Evolutionary conservation across 768 basidiomycete species (phyloP), one percentile per base, ranked within the genome.

Genomic region (Pisolithus sp.): DNA sequence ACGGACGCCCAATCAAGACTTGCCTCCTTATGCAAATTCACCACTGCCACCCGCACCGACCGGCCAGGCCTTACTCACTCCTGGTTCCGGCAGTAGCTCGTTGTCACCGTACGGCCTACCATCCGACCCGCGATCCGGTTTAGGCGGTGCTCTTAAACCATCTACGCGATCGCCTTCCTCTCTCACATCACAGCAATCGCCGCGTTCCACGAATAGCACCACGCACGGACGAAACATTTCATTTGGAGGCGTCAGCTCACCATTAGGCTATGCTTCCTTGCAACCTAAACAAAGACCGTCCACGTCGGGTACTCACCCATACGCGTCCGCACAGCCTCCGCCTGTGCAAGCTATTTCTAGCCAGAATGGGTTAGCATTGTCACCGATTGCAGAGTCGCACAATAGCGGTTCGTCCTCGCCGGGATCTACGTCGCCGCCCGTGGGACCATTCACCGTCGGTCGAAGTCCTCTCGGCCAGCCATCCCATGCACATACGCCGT

Each of bases 301-400:
- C 7, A 72, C 75, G 3, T 73, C 73, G 13, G 64, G 67, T 2
- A 62, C 67, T 7, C 85, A 87, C 59, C 83, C 83, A 0, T 88
- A 86, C 53, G 79, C 82, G 0, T 78, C 71, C 21, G 73, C 76
- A 48, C 79, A 80, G 60, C 64, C 79, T 5, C 65, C 62, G 2
- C 69, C 69, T 26, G 60, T 74, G 15, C 70, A 74, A 46, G 64
- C 69, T 6, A 67, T 72, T 20, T 51, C 55, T 40, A 53, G 61
- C 28, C 67, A 60, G 52, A 60, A 60, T 48, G 59, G 66, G 1
- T 64, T 71, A 5, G 77, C 75, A 30, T 76, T 91, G 44, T 89
- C 89, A 1, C 89, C 88, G 0, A 87, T 91, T 49, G 75, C 81
- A 23, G 88, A 91, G 63, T 69, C 78, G 2, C 88, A 83, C 62